Base-by-base conservation (phyloP, 2,329 filamentous ascomycete species). In the Monilinia fructicola region DNA sequence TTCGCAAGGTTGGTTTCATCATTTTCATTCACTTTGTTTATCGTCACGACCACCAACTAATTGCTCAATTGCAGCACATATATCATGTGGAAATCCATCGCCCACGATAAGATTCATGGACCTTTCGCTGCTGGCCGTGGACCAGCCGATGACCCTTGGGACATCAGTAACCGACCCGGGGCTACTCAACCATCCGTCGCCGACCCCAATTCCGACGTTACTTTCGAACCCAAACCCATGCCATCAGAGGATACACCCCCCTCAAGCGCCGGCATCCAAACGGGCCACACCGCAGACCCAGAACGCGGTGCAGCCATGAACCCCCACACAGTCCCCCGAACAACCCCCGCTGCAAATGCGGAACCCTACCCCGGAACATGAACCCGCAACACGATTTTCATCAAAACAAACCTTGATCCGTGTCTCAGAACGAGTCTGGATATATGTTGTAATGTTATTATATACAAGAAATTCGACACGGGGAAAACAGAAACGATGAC, bases 1-100 rank as follows among this genome's bases (percentile, higher is more conserved):
- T 77, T 83, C 65, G 78, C 78, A 7, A 82, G 80, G 80, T 81
- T 69, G 66, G 74, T 71, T 44, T 14, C 2, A 2, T 40, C 38
- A 10, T 40, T 40, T 12, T 40, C 21, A 44, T 12, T 23, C 31
- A 40, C 28, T 21, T 38, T 7, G 1, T 21, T 16, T 44, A 1
- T 54, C 60, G 35, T 28, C 21, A 44, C 10, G n/a, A 12, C 31
- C 42, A 56, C 16, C 16, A 21, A 31, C 48, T 50, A 66, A 60
- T 26, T 23, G 44, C 63, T 5, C 21, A 21, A 18, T 26, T 4
- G 18, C 23, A 78, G 77, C 67, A 71, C 74, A 31, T 76, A 74
- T 68, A 74, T 78, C 28, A 74, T 79, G 60, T 78, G 75, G 67
- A 73, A 71, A 64, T 78, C 76, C 0, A 72, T 78, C 23, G 68